Conservation (phyloP, 768 basidiomycete species). For the Trametes gibbosa region DNA sequence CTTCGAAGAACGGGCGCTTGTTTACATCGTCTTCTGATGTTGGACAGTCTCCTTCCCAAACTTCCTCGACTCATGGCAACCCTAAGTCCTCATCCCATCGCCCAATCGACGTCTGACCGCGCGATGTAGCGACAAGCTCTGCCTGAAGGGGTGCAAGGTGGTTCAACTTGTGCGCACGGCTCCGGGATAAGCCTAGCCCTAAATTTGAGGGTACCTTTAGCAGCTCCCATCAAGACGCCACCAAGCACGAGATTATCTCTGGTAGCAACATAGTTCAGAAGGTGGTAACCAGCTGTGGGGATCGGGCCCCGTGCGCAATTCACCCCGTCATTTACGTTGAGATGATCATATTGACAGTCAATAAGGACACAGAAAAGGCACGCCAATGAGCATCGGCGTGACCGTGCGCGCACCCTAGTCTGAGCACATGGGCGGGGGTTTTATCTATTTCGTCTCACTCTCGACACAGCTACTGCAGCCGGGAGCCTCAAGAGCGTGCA, state of each 20-base stretch:
- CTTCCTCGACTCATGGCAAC: no score
- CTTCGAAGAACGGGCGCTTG: no score
- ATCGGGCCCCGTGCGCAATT: slow-evolving; percentile 1
- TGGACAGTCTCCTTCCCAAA: no score
- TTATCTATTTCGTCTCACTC: slow-evolving; percentile 9
- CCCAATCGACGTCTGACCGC: no score
- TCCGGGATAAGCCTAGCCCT: no score
- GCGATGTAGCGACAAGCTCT: no score
- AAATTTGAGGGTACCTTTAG: no score
- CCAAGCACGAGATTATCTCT: slow-evolving; percentile 9
- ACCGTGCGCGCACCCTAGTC: background rate
- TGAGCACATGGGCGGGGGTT: slow-evolving; percentile 7
- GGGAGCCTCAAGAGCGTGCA: slow-evolving; percentile 4
- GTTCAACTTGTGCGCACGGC: no score
- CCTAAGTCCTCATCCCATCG: no score
- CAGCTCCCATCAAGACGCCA: background rate
- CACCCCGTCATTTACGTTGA: slow-evolving; percentile 15
- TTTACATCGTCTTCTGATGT: no score
- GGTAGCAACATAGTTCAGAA: background rate
- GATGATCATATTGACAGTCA: slow-evolving; percentile 17
- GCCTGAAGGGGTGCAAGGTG: no score
- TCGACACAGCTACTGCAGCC: slow-evolving; percentile 9
- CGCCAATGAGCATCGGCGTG: background rate
- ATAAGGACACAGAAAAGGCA: slow-evolving; percentile 8
- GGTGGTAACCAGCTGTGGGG: slow-evolving; percentile 4